Percentiles rank a stretch among this genome's conserved stretches.
Conservation (phyloP, 2,329 filamentous ascomycete genomes). For the Aspergillus versicolor region DNA sequence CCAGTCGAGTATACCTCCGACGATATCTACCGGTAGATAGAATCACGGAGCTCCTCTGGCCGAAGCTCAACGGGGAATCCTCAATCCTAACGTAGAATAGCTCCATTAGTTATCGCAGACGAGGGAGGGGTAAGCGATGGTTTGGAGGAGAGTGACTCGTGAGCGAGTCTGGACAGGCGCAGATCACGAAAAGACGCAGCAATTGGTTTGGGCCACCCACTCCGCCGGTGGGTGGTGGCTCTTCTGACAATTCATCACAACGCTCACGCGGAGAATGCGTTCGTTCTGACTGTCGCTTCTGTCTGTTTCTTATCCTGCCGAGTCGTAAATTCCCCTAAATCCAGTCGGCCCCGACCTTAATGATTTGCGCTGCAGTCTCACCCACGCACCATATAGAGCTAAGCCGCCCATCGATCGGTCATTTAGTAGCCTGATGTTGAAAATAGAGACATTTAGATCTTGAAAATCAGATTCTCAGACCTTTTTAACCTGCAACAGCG, state of each 20-base stretch:
- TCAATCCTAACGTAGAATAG: conserved; percentile 14
- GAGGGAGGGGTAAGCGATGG: conserved; percentile 24
- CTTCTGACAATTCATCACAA: conserved; percentile 7
- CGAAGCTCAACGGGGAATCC: conserved; percentile 15
- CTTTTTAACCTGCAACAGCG: not conserved
- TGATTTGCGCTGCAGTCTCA: conserved; percentile 8
- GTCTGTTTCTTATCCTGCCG: not conserved
- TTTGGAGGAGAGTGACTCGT: conserved; percentile 14
- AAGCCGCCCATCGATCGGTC: conserved; percentile 2
- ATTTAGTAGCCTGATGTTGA: not conserved
- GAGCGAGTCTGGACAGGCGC: conserved; percentile 25
- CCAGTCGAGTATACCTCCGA: not conserved
- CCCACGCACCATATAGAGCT: not conserved
- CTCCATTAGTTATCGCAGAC: conserved; percentile 8
- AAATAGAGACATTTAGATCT: not conserved
- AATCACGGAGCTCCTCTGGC: conserved; percentile 12
- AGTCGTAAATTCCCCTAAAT: not conserved
- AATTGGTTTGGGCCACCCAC: conserved; percentile 23
- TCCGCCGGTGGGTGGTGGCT: conserved; percentile 10
- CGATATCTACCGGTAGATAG: conserved; percentile 11
- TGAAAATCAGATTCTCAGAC: not conserved
- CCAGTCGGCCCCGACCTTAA: not conserved
- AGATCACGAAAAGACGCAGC: conserved; percentile 28
- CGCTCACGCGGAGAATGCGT: not conserved
- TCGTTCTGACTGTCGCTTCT: not conserved